A percentile compares a stretch with the other conserved stretches of the same genome.
Evolutionary conservation across 2,329 filamentous ascomycete species (phyloP).

Genomic region (Lecanicillium sp.): DNA sequence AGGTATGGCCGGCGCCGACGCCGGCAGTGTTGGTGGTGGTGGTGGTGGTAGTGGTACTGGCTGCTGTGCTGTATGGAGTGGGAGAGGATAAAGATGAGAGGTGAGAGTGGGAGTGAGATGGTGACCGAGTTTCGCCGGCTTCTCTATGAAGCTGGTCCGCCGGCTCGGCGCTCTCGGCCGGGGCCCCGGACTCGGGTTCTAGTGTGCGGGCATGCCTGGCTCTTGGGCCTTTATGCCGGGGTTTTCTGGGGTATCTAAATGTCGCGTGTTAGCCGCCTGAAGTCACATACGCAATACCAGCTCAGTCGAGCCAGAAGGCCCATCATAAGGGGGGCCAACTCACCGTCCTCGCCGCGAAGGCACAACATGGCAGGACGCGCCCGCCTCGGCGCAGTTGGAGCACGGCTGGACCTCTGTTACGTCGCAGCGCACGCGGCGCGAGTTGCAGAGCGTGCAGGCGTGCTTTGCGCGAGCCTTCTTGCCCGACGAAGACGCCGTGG

Average conservation of each 20-base stretch:
- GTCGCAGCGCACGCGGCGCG: slow-evolving; percentile 30
- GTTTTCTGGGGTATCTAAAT: slow-evolving; percentile 13
- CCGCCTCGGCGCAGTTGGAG: slow-evolving; percentile 25
- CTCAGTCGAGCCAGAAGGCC: background rate
- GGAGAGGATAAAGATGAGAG: too few species aligned
- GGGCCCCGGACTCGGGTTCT: background rate
- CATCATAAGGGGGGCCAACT: slow-evolving; percentile 13
- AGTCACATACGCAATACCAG: too few species aligned
- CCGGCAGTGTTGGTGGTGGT: slow-evolving; percentile 1
- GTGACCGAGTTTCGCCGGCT: slow-evolving; percentile 6
- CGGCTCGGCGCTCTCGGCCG: slow-evolving; percentile 8
- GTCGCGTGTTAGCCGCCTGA: too few species aligned
- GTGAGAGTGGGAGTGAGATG: background rate
- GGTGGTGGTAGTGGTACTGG: slow-evolving; percentile 2
- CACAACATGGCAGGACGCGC: slow-evolving; percentile 26
- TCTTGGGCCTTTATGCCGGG: slow-evolving; percentile 10
- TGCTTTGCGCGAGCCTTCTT: slow-evolving; percentile 29
- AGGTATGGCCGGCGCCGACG: slow-evolving; percentile 1
- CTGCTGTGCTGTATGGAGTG: too few species aligned
- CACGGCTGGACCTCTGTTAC: slow-evolving; percentile 30
- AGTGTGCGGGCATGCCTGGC: slow-evolving; percentile 2
- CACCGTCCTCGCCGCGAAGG: slow-evolving; percentile 30
- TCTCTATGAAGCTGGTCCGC: slow-evolving; percentile 6
- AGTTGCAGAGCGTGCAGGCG: slow-evolving; percentile 30
- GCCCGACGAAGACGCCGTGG: slow-evolving; percentile 25